Conservation (phyloP, 257 asterid genomes). For the Solanum bukasovii region DNA sequence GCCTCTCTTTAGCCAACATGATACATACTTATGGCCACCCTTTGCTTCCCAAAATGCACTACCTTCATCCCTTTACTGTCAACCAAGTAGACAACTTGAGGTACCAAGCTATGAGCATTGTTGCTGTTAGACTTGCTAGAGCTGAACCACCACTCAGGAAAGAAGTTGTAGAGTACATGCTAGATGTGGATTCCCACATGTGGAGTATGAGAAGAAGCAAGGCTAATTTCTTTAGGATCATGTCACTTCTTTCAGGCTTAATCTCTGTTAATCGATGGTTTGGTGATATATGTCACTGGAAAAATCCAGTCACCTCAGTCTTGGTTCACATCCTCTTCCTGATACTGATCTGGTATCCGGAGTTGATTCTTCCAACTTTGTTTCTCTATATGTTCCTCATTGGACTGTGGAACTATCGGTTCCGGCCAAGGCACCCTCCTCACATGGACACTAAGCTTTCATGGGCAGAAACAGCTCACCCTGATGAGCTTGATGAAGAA, state of each 20-base stretch:
- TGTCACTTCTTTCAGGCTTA: constrained; percentile 42
- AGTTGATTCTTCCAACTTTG: constrained; percentile 51
- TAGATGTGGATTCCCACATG: constrained; percentile 67
- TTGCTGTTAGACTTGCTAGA: constrained; percentile 47
- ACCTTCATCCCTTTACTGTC: constrained; percentile 54
- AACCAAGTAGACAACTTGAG: constrained; percentile 55
- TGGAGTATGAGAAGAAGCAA: constrained; percentile 87
- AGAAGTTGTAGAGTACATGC: constrained; percentile 68
- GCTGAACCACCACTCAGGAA: constrained; percentile 76
- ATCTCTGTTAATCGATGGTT: constrained; percentile 44
- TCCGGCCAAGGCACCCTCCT: constrained; percentile 56
- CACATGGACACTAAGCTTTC: constrained; percentile 66
- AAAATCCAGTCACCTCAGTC: constrained; percentile 42
- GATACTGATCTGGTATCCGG: constrained; percentile 58
- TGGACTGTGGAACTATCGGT: constrained; percentile 64
- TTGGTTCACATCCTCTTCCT: constrained; percentile 54
- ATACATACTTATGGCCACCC: constrained; percentile 45
- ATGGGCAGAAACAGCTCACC: constrained; percentile 52
- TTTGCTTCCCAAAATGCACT: constrained; percentile 72
- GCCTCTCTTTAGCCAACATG: constrained; percentile 46
- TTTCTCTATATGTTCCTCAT: constrained; percentile 47
- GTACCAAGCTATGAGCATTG: constrained; percentile 64
- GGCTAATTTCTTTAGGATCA: constrained; percentile 59
- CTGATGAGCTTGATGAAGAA: constrained; percentile 76
- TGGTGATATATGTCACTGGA: constrained; percentile 45